Conservation (phyloP, 2,329 filamentous ascomycete species). For the Xylaria sp. region DNA sequence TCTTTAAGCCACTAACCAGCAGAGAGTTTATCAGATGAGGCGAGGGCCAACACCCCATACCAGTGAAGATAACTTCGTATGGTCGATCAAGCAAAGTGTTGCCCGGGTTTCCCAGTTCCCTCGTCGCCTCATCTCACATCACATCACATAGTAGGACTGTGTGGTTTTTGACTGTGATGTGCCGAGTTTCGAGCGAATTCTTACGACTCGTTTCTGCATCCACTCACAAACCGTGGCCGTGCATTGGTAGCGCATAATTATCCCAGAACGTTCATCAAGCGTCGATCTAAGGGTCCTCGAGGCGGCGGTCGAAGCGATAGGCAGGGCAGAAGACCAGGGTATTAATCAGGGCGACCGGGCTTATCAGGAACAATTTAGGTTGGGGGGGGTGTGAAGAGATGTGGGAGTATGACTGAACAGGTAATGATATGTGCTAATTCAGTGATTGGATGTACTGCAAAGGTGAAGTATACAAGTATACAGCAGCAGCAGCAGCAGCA, state of each 20-base stretch:
- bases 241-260: neutral
- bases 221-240: neutral
- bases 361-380: slow-evolving; percentile 18
- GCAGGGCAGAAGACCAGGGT: neutral
- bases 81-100: neutral
- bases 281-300: slow-evolving; percentile 14
- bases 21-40: neutral
- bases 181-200: neutral
- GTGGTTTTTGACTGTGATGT: neutral
- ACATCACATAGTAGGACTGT: neutral
- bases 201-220: slow-evolving; percentile 1
- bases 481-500: neutral
- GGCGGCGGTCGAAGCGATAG: slow-evolving; percentile 6
- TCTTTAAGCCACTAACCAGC: neutral
- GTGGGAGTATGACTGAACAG: slow-evolving; percentile 7
- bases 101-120: no score
- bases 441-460: neutral
- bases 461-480: neutral
- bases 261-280: neutral
- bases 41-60: neutral
- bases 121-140: neutral
- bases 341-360: neutral
- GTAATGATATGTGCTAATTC: slow-evolving; percentile 13
- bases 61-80: neutral
- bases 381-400: slow-evolving; percentile 1